Base-by-base conservation (phyloP, 257 asterid genomes). In the Agastache rugosa region DNA sequence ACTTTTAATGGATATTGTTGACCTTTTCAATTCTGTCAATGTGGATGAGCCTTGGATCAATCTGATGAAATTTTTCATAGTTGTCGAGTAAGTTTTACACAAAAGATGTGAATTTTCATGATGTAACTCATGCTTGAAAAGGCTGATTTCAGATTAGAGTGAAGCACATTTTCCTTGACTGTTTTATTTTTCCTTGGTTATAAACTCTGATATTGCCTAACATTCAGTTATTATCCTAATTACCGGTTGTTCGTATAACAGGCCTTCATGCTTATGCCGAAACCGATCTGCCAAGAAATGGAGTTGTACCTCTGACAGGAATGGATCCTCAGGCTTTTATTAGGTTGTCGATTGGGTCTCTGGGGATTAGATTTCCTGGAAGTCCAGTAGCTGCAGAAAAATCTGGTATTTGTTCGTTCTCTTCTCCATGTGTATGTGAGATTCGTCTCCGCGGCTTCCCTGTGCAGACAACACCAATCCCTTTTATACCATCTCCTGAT, bases 361-460 rank as follows among this genome's bases (percentile, higher is more conserved):
- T 94, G 79, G 98, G 97, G 48, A 77, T 94, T 79, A 82, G 97
- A 87, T 73, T 86, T 71, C 84, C 91, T 0, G 83, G 74, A 63
- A 55, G 87, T 64, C 63, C 88, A 71, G 77, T 83, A 54, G 81
- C 79, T 27, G 68, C 89, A 6, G 48, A 85, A 25, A 90, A 86
- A 78, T 78, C 92, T 11, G 89, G 89, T 74, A 73, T 81, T 68
- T 84, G 77, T 31, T 80, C 87, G 29, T 54, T 90, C 63, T 76
- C 97, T 75, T 84, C 97, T 51, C 88, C 97, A 16, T 94, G 92
- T 73, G 78, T 79, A 17, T 90, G 99, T 75, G 97, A 94, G 87
- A 90, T 94, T 66, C 97, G 97, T 58, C 90, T 94, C 56, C 97
- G 93, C 39, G 99, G 99, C 79, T 94, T 94, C 80, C 99, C 99